Conservation (phyloP, 192 early-diverging fungal genomes). For the Phlyctochytrium arcticum region DNA sequence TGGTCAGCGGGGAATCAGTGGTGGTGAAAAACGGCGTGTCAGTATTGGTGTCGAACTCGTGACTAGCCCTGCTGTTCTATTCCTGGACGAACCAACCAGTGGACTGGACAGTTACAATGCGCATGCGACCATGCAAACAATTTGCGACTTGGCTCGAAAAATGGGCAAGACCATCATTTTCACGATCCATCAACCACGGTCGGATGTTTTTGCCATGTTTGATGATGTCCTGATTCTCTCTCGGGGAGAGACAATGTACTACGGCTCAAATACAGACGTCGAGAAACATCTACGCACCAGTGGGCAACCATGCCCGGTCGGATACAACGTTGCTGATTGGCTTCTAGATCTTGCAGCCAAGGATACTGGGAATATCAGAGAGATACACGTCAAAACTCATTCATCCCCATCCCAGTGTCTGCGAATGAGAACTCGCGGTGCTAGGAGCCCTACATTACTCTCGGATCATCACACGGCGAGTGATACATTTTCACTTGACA, state of each 20-base stretch:
- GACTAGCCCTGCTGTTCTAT: constrained; percentile 46
- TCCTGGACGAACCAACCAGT: constrained; percentile 55
- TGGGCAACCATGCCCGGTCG: constrained; percentile 61
- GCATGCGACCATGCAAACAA: constrained; percentile 57
- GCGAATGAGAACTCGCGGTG: too few species aligned
- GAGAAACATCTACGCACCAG: constrained; percentile 44
- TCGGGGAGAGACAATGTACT: constrained; percentile 61
- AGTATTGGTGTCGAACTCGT: constrained; percentile 53
- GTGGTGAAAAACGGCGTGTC: constrained; percentile 57
- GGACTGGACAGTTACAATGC: constrained; percentile 57
- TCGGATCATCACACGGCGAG: too few species aligned
- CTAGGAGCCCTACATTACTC: background rate
- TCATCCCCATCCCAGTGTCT: too few species aligned
- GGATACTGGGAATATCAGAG: background rate
- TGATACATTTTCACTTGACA: too few species aligned
- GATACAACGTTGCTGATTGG: constrained; percentile 73
- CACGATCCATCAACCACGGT: constrained; percentile 88
- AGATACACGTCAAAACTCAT: too few species aligned
- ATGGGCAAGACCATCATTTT: constrained; percentile 70
- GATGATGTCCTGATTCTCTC: constrained; percentile 75
- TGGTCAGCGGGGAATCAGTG: constrained; percentile 37
- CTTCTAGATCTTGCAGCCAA: constrained; percentile 53
- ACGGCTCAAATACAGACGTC: constrained; percentile 46
- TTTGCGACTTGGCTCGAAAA: constrained; percentile 55
- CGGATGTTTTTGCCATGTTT: constrained; percentile 76